phyloP scores from a whole-genome alignment of 805 yeast genomes.

The Nakazawaea populi region DNA sequence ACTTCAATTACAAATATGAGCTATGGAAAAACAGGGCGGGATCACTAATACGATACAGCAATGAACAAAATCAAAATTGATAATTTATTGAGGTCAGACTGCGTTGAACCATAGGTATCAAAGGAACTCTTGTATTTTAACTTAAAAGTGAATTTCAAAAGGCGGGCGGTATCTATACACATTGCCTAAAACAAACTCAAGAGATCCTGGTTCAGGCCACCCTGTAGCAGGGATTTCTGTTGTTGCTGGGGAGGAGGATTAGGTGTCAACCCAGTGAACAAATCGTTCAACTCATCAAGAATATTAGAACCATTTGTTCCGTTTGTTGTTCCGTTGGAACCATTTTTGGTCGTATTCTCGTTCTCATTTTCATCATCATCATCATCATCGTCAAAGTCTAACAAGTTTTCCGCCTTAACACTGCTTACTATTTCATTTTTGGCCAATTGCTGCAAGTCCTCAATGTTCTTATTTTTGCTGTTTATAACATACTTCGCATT shows the following conservation, averaged over 20 bases:
- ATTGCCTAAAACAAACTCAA: slow-evolving; percentile 16
- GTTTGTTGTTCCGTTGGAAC: slow-evolving; percentile 14
- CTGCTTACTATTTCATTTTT: slow-evolving; percentile 60
- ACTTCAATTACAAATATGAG: too few relatives aligned
- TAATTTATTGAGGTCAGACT: too few relatives aligned
- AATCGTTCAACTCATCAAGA: slow-evolving; percentile 70
- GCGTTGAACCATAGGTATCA: too few relatives aligned
- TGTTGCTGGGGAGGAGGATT: slow-evolving; percentile 15
- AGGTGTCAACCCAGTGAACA: slow-evolving; percentile 42
- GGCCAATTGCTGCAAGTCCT: slow-evolving; percentile 75
- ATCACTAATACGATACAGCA: too few relatives aligned
- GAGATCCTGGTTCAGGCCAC: slow-evolving; percentile 14
- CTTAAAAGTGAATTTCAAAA: too few relatives aligned
- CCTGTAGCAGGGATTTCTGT: neutral
- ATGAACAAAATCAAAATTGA: too few relatives aligned
- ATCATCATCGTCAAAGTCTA: slow-evolving; percentile 76
- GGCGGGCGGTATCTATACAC: neutral
- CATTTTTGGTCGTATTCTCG: slow-evolving; percentile 1
- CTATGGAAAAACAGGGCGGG: too few relatives aligned
- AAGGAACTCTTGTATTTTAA: too few relatives aligned
- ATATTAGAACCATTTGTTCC: slow-evolving; percentile 30
- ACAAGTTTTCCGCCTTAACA: slow-evolving; percentile 69
- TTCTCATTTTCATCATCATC: slow-evolving; percentile 14
- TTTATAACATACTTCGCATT: slow-evolving; percentile 16
- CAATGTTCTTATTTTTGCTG: slow-evolving; percentile 47